Percentiles rank a stretch among this genome's conserved stretches.
Evolutionary conservation across 2,329 filamentous ascomycete species (phyloP).

Genomic region (Geosmithia morbida): DNA sequence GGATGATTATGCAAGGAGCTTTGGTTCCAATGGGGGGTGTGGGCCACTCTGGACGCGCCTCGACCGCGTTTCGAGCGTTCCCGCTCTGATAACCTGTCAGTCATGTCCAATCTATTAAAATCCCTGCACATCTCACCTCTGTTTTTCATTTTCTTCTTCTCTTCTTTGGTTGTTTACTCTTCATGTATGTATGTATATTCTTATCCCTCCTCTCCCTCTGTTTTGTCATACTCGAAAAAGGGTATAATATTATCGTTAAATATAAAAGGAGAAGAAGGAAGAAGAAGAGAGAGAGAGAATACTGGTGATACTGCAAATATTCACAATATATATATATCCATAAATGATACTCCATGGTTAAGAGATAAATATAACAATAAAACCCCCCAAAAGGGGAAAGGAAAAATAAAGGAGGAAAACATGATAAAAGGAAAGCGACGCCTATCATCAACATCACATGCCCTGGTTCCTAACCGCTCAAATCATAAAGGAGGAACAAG

Average conservation of each 20-base stretch:
- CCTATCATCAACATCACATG: background rate
- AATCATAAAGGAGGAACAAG: background rate
- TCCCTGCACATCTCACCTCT: background rate
- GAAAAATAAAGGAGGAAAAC: background rate
- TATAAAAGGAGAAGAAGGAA: too few species aligned
- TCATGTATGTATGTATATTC: too few species aligned
- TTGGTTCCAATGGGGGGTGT: background rate
- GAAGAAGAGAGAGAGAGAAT: background rate
- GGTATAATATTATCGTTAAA: too few species aligned
- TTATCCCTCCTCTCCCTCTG: too few species aligned
- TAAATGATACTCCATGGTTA: background rate
- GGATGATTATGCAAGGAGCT: background rate
- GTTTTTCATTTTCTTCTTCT: background rate
- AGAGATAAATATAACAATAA: background rate
- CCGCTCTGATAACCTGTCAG: background rate
- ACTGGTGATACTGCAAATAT: too few species aligned
- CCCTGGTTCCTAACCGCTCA: background rate
- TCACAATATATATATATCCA: background rate
- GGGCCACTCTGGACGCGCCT: background rate
- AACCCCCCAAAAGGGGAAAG: too few species aligned
- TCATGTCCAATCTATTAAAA: constrained; percentile 1
- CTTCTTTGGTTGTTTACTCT: background rate
- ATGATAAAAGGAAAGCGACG: background rate
- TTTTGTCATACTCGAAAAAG: too few species aligned
- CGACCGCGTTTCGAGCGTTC: background rate